Base-by-base conservation (phyloP, 345 rosid species). In the Passiflora organensis region DNA sequence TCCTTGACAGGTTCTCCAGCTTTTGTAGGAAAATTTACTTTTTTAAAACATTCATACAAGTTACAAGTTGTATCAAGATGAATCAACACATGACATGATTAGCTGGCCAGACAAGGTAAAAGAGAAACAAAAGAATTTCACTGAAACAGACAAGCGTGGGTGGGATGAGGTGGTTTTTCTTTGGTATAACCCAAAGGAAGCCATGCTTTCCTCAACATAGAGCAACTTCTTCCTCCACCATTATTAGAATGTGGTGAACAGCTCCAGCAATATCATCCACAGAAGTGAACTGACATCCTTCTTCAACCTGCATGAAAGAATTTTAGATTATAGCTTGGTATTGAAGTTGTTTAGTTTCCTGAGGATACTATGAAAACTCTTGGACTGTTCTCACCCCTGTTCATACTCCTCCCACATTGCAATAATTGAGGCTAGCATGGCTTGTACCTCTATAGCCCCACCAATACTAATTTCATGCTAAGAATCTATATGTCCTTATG, bases 261-360 rank as follows among this genome's bases (percentile, higher is more conserved):
- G 95, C 85, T 63, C 73, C 80, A 64, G 93, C 95, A 67, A 90
- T 84, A 80, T 90, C 97, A 66, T 86, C 94, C 66, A 71, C 94
- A 42, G 91, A 78, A 43, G 63, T 82, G 57, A 90, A 84, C 67
- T 76, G 90, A 80, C 95, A 84, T 74, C 81, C 88, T 76, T 90
- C 97, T 77, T 89, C 96, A 70, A 85, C 71, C 96, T 89, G 65
- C 63, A 63, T 49, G 39, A 6, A 37, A n/a, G n/a, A n/a, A n/a
- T n/a, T n/a, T n/a, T n/a, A n/a, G n/a, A n/a, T n/a, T n/a, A n/a
- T n/a, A n/a, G n/a, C n/a, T n/a, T n/a, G n/a, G n/a, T n/a, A n/a
- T n/a, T n/a, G n/a, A n/a, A n/a, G n/a, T n/a, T n/a, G n/a, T n/a
- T n/a, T n/a, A n/a, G n/a, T n/a, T n/a, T n/a, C n/a, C n/a, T n/a